Conservation (phyloP, 2,329 filamentous ascomycete genomes). For the Pseudocercospora macadamiae region DNA sequence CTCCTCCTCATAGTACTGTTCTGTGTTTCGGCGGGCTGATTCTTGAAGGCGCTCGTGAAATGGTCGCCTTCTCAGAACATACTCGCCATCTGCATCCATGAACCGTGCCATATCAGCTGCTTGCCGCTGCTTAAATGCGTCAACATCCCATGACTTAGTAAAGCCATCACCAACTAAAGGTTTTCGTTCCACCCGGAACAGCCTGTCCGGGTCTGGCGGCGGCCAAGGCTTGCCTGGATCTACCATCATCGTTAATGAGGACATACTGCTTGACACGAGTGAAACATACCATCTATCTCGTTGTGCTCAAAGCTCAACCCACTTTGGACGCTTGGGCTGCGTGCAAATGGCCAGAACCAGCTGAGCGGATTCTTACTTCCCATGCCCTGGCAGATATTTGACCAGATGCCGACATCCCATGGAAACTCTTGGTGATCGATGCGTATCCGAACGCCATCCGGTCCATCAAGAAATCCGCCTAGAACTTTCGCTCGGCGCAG, state of each 20-base stretch:
- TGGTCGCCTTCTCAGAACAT: slow-evolving; percentile 43
- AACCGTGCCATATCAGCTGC: slow-evolving; percentile 53
- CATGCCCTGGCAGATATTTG: slow-evolving; percentile 76
- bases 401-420: slow-evolving; percentile 76
- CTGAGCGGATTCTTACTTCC: slow-evolving; percentile 65
- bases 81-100: slow-evolving; percentile 31
- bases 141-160: slow-evolving; percentile 47
- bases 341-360: slow-evolving; percentile 71
- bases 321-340: slow-evolving; percentile 53
- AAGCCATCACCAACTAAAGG: slow-evolving; percentile 40
- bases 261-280: slow-evolving; percentile 17
- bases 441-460: slow-evolving; percentile 57
- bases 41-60: slow-evolving; percentile 48
- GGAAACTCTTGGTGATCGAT: slow-evolving; percentile 74
- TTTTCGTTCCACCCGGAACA: slow-evolving; percentile 36
- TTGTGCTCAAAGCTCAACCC: slow-evolving; percentile 71
- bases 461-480: slow-evolving; percentile 60
- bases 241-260: slow-evolving; percentile 41
- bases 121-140: slow-evolving; percentile 59
- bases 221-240: slow-evolving; percentile 49
- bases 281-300: slow-evolving; percentile 66
- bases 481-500: slow-evolving; percentile 50
- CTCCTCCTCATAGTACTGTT: slow-evolving; percentile 28
- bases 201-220: slow-evolving; percentile 55
- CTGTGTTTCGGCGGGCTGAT: slow-evolving; percentile 16